These are phyloP conservation scores for Graphilbum ipis-grandicollis DNA, from an alignment of 2,329 filamentous ascomycete genomes.

Conservation along the genomic window DNA sequence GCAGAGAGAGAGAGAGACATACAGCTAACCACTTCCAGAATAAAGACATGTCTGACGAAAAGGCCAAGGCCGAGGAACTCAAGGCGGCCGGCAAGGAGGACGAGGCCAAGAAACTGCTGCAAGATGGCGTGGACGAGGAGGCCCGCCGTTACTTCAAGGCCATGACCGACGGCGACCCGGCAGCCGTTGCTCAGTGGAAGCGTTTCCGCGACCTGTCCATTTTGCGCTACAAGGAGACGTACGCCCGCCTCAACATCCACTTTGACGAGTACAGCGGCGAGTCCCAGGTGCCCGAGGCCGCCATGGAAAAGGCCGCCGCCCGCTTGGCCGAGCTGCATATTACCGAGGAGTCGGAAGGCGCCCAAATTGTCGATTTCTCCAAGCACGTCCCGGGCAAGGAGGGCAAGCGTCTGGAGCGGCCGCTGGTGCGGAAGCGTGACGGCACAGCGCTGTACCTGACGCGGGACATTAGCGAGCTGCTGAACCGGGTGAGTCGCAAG, in stretches of 20 bases:
- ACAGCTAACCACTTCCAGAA: slow-evolving; percentile 22
- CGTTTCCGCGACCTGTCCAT: slow-evolving; percentile 52
- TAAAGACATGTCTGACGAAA: slow-evolving; percentile 46
- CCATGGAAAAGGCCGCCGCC: slow-evolving; percentile 46
- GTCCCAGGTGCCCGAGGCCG: slow-evolving; percentile 49
- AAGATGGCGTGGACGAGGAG: slow-evolving; percentile 51
- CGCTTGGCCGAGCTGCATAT: slow-evolving; percentile 47
- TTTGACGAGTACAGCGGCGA: slow-evolving; percentile 64
- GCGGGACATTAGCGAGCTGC: slow-evolving; percentile 58
- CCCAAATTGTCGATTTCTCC: slow-evolving; percentile 54
- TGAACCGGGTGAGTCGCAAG: slow-evolving; percentile 32
- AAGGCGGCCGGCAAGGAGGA: slow-evolving; percentile 37
- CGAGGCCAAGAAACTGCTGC: slow-evolving; percentile 29
- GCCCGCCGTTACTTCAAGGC: slow-evolving; percentile 55
- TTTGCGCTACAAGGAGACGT: slow-evolving; percentile 47
- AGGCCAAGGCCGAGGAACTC: slow-evolving; percentile 42
- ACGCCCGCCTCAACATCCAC: slow-evolving; percentile 51
- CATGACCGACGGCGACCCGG: slow-evolving; percentile 50
- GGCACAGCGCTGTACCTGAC: slow-evolving; percentile 65
- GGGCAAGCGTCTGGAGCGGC: slow-evolving; percentile 52
- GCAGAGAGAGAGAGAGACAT: no score
- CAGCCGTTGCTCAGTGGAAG: slow-evolving; percentile 44
- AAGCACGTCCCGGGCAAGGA: slow-evolving; percentile 48
- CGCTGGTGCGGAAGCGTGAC: slow-evolving; percentile 55
- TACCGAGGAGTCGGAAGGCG: slow-evolving; percentile 53